A percentile compares a stretch with the other conserved stretches of the same genome.
Evolutionary conservation across 768 basidiomycete species (phyloP).

Genomic region (Pisolithus microcarpus): DNA sequence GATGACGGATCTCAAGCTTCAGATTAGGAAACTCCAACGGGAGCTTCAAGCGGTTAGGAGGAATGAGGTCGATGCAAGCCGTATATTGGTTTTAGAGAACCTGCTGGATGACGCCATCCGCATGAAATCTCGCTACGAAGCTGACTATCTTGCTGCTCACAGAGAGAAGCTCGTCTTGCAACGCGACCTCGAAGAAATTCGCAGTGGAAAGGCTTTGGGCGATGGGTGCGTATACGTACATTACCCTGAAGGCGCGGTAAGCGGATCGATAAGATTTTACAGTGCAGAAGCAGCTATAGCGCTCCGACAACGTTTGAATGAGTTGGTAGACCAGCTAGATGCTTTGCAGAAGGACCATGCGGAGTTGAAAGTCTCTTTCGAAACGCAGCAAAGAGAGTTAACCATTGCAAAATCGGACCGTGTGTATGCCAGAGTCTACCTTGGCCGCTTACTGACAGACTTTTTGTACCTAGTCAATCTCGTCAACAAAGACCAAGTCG

Average conservation of each 20-base stretch:
- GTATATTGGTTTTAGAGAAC: conserved; percentile 82
- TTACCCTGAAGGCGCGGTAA: background rate
- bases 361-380: conserved; percentile 64
- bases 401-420: conserved; percentile 82
- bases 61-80: conserved; percentile 70
- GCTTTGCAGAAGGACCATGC: conserved; percentile 56
- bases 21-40: conserved; percentile 72
- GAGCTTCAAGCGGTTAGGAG: conserved; percentile 71
- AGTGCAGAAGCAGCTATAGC: conserved; percentile 87
- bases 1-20: conserved; percentile 88
- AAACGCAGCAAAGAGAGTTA: conserved; percentile 57
- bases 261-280: conserved; percentile 4
- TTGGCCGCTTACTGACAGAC: conserved; percentile 2
- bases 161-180: conserved; percentile 75
- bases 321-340: conserved; percentile 79
- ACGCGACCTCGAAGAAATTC: conserved; percentile 80
- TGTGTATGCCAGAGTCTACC: conserved; percentile 31
- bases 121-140: conserved; percentile 84
- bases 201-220: conserved; percentile 75
- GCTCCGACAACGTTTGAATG: conserved; percentile 78
- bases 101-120: conserved; percentile 85
- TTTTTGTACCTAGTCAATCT: conserved; percentile 56
- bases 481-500: conserved; percentile 89
- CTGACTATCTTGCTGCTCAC: conserved; percentile 79
- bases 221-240: conserved; percentile 53